A percentile compares a stretch with the other conserved stretches of the same genome.
These are phyloP conservation scores for Dendrocalamus latiflorus DNA, from an alignment of 202 grass and related monocot species.

Conservation along the genomic window DNA sequence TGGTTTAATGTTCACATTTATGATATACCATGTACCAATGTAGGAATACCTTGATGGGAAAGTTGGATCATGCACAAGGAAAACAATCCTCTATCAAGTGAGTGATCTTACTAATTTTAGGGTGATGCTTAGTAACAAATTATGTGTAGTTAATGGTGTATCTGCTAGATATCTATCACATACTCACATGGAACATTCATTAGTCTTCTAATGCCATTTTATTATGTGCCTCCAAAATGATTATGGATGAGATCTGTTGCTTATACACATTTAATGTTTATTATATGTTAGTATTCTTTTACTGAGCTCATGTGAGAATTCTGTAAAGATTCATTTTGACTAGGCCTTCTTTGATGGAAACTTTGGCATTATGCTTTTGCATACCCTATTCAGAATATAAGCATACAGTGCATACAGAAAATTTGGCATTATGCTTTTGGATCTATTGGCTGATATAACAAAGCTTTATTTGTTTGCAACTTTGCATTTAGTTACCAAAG, in stretches of 20 bases:
- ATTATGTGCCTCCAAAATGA: background rate
- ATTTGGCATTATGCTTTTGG: background rate
- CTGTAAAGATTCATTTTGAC: background rate
- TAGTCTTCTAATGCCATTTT: background rate
- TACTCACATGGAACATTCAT: background rate
- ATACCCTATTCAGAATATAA: background rate
- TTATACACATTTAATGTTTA: background rate
- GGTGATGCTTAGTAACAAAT: background rate
- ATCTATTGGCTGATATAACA: background rate
- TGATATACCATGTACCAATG: background rate
- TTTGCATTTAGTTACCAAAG: background rate
- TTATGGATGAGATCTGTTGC: background rate
- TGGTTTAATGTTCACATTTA: background rate
- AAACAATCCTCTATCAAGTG: constrained; percentile 86
- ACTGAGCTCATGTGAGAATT: background rate
- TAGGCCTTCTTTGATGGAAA: background rate
- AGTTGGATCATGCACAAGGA: constrained; percentile 72
- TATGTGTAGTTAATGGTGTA: background rate
- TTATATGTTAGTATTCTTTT: background rate
- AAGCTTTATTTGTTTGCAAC: background rate
- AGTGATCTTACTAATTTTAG: constrained; percentile 22
- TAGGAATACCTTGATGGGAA: constrained; percentile 95
- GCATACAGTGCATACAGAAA: background rate
- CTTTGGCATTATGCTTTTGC: background rate
- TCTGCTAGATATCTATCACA: background rate